Base-by-base conservation (phyloP, 2,329 filamentous ascomycete species). In the Ilyonectria destructans region DNA sequence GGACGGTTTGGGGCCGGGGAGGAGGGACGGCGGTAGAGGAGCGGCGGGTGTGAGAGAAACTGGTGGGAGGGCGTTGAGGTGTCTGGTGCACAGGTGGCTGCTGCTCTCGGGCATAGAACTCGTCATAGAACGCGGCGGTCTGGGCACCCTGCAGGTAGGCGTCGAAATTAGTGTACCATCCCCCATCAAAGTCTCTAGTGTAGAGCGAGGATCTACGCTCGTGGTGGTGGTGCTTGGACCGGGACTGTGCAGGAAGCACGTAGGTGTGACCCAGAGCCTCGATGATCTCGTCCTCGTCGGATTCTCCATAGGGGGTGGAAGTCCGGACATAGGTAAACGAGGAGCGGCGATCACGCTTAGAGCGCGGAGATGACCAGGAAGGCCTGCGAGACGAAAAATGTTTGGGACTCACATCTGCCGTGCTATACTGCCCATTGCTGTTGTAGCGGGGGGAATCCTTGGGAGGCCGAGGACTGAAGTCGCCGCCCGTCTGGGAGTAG, bases 361-460 rank as follows among this genome's bases (percentile, higher is more conserved):
- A 69, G 69, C 74, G 72, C 71, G 77, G 76, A 73, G 73, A 78
- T 61, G 77, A 78, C 73, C 76, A 78, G 70, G 78, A 79, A 71
- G 75, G 77, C 75, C 81, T 81, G 78, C 82, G 81, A 78, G 80
- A 82, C 78, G 82, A 85, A 80, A 83, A 85, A 81, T 81, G 77
- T 82, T 86, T 86, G 76, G 82, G 81, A 90, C 88, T 90, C 88
- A 90, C 88, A 89, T 90, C 88, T 83, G 87, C 87, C 82, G 88
- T 89, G 82, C 87, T 88, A 84, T 90, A 90, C 78, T 88, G 84
- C 80, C 88, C 88, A 78, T 84, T 85, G 85, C 88, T 90, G 79
- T 86, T 89, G 83, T 88, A 90, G 75, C 88, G 86, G 70, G 88
- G 88, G 70, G 88, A 90, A 77, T 88, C 88, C 68, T 84, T 82